Conservation (phyloP, 108 stramenopile genomes). For the Phaeodactylum tricornutum region DNA sequence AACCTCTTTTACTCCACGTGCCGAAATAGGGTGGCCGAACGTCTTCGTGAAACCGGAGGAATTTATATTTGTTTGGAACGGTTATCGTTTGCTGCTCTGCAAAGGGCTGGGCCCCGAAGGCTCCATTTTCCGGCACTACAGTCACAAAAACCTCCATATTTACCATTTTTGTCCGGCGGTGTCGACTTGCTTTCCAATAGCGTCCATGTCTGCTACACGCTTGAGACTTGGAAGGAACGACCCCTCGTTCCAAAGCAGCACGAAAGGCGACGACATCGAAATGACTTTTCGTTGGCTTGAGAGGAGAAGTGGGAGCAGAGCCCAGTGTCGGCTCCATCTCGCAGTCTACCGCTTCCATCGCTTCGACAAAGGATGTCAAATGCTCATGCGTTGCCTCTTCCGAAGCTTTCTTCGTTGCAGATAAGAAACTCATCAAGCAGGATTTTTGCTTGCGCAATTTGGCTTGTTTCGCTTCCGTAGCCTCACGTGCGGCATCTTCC, state of each 20-base stretch:
- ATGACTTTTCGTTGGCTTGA: not conserved
- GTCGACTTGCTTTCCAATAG: constrained; percentile 14
- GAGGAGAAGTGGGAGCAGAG: not conserved
- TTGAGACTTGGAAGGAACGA: constrained; percentile 9
- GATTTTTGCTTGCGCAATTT: constrained; percentile 50
- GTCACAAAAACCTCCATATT: constrained; percentile 25
- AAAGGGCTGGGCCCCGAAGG: constrained; percentile 45
- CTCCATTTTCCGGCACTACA: constrained; percentile 16
- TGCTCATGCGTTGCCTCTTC: constrained; percentile 6
- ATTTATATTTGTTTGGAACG: constrained; percentile 68
- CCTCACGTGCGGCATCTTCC: constrained; percentile 14
- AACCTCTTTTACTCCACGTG: constrained; percentile 83
- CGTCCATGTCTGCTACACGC: constrained; percentile 14
- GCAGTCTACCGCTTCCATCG: not conserved
- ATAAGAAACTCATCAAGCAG: constrained; percentile 58
- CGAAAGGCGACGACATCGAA: no score
- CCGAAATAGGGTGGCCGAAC: constrained; percentile 79
- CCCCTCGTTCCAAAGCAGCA: no score
- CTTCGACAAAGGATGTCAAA: not conserved
- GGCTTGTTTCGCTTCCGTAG: constrained; percentile 15
- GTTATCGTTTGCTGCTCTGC: constrained; percentile 52
- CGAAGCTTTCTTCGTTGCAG: constrained; percentile 19
- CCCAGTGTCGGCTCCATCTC: not conserved
- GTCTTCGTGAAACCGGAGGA: constrained; percentile 77
- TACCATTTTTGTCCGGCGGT: constrained; percentile 16